A percentile compares a stretch with the other conserved stretches of the same genome.
Conservation (phyloP, 2,329 filamentous ascomycete genomes). For the Xylaria sp. region DNA sequence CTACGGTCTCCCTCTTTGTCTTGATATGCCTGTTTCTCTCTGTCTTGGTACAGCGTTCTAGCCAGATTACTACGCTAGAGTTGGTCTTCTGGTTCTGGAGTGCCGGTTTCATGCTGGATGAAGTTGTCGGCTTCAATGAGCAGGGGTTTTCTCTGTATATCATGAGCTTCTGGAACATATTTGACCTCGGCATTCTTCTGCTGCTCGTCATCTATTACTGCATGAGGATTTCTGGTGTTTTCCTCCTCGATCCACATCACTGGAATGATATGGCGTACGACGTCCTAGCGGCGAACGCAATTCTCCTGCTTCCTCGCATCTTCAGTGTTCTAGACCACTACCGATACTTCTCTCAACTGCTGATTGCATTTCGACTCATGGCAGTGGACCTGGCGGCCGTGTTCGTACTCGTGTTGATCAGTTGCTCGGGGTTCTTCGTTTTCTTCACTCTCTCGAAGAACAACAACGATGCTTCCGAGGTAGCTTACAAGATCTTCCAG, state of each 20-base stretch:
- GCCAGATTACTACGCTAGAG: constrained; percentile 81
- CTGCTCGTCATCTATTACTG: constrained; percentile 88
- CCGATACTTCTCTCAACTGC: constrained; percentile 90
- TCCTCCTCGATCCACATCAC: constrained; percentile 73
- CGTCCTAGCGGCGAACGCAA: constrained; percentile 87
- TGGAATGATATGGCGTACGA: constrained; percentile 89
- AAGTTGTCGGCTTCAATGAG: constrained; percentile 94
- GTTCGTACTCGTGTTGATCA: constrained; percentile 80
- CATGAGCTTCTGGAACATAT: constrained; percentile 97
- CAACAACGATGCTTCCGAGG: constrained; percentile 68
- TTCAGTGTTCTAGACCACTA: constrained; percentile 95
- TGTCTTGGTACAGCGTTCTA: constrained; percentile 74
- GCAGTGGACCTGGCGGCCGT: constrained; percentile 85
- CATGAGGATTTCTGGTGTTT: constrained; percentile 83
- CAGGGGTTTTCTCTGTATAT: constrained; percentile 96
- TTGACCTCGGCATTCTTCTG: constrained; percentile 86
- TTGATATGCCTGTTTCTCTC: constrained; percentile 84
- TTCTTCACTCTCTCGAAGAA: constrained; percentile 84
- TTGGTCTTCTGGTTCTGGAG: constrained; percentile 98
- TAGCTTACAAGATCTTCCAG: constrained; percentile 92
- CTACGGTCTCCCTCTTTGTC: constrained; percentile 82
- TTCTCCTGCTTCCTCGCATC: constrained; percentile 84
- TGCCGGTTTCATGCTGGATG: constrained; percentile 94
- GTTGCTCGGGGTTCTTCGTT: constrained; percentile 93
- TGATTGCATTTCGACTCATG: constrained; percentile 95